Evolutionary conservation across 768 basidiomycete genomes (phyloP), one percentile per base, ranked within the genome.

Genomic region (Mycena vulgaris): DNA sequence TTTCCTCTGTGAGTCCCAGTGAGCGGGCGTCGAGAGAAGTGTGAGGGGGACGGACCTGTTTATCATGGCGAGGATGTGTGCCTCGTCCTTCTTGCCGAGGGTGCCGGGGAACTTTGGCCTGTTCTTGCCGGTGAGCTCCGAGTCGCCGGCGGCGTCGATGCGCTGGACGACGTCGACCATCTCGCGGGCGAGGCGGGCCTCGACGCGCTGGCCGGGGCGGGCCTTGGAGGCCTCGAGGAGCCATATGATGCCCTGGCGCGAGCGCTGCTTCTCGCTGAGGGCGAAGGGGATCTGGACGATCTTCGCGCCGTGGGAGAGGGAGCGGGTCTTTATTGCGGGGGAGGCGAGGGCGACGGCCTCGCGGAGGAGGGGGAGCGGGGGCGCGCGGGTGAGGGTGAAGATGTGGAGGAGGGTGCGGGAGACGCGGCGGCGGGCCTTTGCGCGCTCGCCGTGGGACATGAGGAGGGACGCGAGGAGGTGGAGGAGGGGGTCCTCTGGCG

Each of bases 291-390:
- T 88, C 49, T 85, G 80, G 14, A 90, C 78, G n/a, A 82, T 85
- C 81, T 96, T 96, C 21, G 90, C 88, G 3, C 89, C 89, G 53
- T 84, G 84, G 61, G 89, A 89, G 72, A 89, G 86, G 31, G 86
- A 88, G 68, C 89, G 76, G 7, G 83, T 84, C 28, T 90, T 86
- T 30, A 97, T 89, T 1, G 90, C 89, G 1, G 97, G 97, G 5
- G 94, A 86, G 2, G 89, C 91, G 3, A 86, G 76, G 27, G 87
- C 76, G 58, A 98, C 82, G 0, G 96, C 96, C 75, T 90, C 80
- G 42, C 91, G 90, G 5, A 98, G 82, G 71, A 97, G 88, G 21
- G 94, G 94, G 37, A 95, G 83, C 0, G 96, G 93, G n/a, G 91
- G 89, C 9, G 90, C 88, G 62, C 91, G 87, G 19, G 95, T 97